A percentile compares a stretch with the other conserved stretches of the same genome.
These are phyloP conservation scores for Malassezia globosa DNA, from an alignment of 1,284 basidiomycete genomes.

Conservation along the genomic window DNA sequence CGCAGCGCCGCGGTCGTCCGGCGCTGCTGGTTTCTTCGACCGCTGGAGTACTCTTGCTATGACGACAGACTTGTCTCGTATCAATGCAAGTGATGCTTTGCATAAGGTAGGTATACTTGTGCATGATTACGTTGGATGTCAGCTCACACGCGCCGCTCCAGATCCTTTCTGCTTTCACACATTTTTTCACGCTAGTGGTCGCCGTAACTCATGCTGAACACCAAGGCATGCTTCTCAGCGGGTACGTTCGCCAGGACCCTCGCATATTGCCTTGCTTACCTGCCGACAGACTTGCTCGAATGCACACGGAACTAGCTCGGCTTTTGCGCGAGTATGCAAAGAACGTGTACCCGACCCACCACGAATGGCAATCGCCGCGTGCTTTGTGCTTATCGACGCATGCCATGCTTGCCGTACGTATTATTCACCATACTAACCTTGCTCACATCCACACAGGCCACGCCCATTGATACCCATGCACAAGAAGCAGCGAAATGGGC, in stretches of 20 bases:
- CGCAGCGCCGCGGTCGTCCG: background rate
- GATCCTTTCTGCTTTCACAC: slow-evolving; percentile 1
- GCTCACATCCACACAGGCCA: too few relatives aligned
- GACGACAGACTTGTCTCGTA: slow-evolving; percentile 6
- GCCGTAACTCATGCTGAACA: background rate
- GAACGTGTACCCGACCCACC: background rate
- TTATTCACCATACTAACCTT: background rate
- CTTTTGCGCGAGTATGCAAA: slow-evolving; percentile 12
- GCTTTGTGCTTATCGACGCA: slow-evolving; percentile 1
- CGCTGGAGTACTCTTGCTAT: background rate
- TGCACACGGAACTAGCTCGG: slow-evolving; percentile 11
- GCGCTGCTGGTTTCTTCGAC: slow-evolving; percentile 3
- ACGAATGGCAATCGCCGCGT: background rate
- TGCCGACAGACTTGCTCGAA: slow-evolving; percentile 9
- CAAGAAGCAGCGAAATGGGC: slow-evolving; percentile 7
- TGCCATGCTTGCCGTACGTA: background rate
- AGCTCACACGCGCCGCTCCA: too few relatives aligned
- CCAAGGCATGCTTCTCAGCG: slow-evolving; percentile 1
- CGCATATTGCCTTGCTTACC: background rate
- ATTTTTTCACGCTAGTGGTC: background rate
- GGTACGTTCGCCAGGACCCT: background rate
- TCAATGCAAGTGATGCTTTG: background rate
- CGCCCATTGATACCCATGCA: slow-evolving; percentile 4
- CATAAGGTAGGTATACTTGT: background rate
- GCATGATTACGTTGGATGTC: too few relatives aligned